Evolutionary conservation across 2,329 filamentous ascomycete species (phyloP), one percentile per base, ranked within the genome.

Genomic region (Paraphoma sp.): DNA sequence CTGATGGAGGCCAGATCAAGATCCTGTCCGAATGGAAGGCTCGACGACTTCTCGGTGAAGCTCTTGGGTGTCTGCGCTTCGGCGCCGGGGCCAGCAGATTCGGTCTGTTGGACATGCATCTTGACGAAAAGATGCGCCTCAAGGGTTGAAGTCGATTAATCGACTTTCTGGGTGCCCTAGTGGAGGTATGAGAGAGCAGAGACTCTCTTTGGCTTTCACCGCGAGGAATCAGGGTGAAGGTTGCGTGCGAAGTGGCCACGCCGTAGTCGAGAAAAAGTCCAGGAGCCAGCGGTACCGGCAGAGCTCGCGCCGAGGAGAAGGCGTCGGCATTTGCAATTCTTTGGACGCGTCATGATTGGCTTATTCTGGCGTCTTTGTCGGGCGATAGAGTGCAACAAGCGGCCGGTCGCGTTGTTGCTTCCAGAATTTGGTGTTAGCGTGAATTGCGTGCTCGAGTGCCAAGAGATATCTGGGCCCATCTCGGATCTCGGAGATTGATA

Each of bases 1-100:
- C 86, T 88, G 76, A 98, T 91, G 56, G 81, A 81, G 52, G 80
- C 79, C 57, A 87, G 76, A 33, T 80, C 63, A 54, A 84, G 76
- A 58, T 82, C 68, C 63, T 84, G 81, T 48, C 83, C 82, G 56
- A 85, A 85, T 1, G 83, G 82, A 29, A 84, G 75, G 50, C 78
- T 80, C 14, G 80, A 79, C 4, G 81, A 83, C 68, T 80, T 77
- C 54, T 79, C 70, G 43, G 63, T 67, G 69, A 78, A 80, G 53
- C 62, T 54, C 60, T 75, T 78, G 45, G 67, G 59, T 9, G 62
- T 40, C 42, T 60, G 63, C 47, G 72, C 63, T 67, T 69, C 72
- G 45, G 68, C 72, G 31, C 62, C 72, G 54, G 73, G 70, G 62
- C 76, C 76, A 41, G 72, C 70, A 31, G 76, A 77, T 51, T 77